phyloP scores from a whole-genome alignment of 2,329 filamentous ascomycete species.

The Fusarium staphyleae region DNA sequence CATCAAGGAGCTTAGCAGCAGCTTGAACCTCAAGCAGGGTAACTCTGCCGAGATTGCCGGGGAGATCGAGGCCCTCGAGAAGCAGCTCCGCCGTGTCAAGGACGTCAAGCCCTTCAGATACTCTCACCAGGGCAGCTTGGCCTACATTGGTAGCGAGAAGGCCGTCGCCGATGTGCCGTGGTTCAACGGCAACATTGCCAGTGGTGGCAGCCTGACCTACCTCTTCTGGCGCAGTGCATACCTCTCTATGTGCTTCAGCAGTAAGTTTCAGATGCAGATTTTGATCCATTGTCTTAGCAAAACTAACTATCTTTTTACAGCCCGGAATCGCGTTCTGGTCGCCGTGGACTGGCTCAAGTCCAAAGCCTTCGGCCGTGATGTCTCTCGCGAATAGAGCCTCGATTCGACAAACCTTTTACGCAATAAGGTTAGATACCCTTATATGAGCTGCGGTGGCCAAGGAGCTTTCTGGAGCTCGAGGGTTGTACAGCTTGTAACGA shows the following conservation, averaged over 20 bases:
- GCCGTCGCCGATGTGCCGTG: slow-evolving; percentile 97
- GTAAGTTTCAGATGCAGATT: slow-evolving; percentile 63
- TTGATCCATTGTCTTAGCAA: not conserved
- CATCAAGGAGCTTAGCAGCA: slow-evolving; percentile 72
- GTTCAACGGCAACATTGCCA: slow-evolving; percentile 96
- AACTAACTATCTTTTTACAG: slow-evolving; percentile 54
- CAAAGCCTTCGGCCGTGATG: slow-evolving; percentile 94
- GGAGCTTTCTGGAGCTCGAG: slow-evolving; percentile 9
- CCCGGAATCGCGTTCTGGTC: slow-evolving; percentile 93
- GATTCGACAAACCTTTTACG: slow-evolving; percentile 30
- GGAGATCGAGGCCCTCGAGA: slow-evolving; percentile 87
- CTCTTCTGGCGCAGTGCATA: slow-evolving; percentile 99
- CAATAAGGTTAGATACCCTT: slow-evolving; percentile 38
- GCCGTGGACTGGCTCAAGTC: slow-evolving; percentile 96
- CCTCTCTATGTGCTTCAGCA: slow-evolving; percentile 99
- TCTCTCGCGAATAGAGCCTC: slow-evolving; percentile 75
- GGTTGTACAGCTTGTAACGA: slow-evolving; percentile 30
- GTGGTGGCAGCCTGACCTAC: slow-evolving; percentile 92
- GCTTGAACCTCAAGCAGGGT: slow-evolving; percentile 66
- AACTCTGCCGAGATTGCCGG: slow-evolving; percentile 72
- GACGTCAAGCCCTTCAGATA: slow-evolving; percentile 98
- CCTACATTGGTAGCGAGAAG: slow-evolving; percentile 98
- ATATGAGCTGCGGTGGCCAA: slow-evolving; percentile 28
- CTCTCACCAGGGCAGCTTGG: slow-evolving; percentile 94
- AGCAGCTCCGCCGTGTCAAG: slow-evolving; percentile 86